These are phyloP conservation scores for Ambrosia artemisiifolia DNA, from an alignment of 129 eudicot species.

Conservation along the genomic window DNA sequence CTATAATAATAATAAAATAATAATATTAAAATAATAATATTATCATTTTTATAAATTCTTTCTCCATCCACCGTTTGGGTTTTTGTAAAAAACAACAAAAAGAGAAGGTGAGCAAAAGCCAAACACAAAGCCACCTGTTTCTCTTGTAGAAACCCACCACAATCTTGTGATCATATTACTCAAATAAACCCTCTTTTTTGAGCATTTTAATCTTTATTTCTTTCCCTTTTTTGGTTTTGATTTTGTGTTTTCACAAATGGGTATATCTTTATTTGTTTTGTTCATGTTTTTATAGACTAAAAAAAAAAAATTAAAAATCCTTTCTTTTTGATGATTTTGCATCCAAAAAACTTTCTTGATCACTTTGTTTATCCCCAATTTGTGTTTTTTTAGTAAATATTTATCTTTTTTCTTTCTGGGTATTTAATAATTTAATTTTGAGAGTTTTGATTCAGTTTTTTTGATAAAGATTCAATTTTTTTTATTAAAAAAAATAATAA, in stretches of 20 bases:
- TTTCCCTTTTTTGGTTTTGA: conserved; percentile 1
- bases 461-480: conserved; percentile 18
- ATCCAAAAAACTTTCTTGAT: conserved; percentile 28
- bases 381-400: conserved; percentile 4
- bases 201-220: conserved; percentile 31
- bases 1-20: not conserved
- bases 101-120: conserved; percentile 37
- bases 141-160: conserved; percentile 54
- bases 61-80: conserved; percentile 25
- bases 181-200: conserved; percentile 32
- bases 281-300: conserved; percentile 16
- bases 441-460: conserved; percentile 31
- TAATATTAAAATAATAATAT: too few relatives aligned
- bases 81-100: conserved; percentile 32
- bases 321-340: conserved; percentile 15
- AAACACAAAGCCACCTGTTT: conserved; percentile 58
- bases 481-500: not conserved
- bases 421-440: conserved; percentile 14
- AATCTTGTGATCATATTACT: conserved; percentile 40
- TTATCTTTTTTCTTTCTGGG: conserved; percentile 18
- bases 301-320: too few relatives aligned
- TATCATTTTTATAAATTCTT: conserved; percentile 9
- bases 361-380: conserved; percentile 29
- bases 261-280: conserved; percentile 24
- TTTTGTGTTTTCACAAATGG: conserved; percentile 39